Conservation (phyloP, 768 basidiomycete species). For the Tubosaeta brunneosetosa region DNA sequence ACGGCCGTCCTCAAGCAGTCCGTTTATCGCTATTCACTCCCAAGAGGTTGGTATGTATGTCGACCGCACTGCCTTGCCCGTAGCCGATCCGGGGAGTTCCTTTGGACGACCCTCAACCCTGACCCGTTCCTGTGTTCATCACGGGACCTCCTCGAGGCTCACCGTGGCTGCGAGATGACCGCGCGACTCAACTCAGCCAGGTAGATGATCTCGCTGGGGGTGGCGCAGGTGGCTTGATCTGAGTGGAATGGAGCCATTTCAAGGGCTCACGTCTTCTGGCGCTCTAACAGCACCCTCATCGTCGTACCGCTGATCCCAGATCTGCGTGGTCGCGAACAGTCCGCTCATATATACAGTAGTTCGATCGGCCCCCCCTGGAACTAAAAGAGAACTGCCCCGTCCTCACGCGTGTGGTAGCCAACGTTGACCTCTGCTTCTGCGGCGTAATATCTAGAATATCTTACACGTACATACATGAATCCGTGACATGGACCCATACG, state of each 20-base stretch:
- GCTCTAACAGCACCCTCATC: background rate
- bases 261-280: too few species aligned
- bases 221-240: too few species aligned
- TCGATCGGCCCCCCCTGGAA: too few species aligned
- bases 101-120: slow-evolving; percentile 18
- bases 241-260: too few species aligned
- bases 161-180: slow-evolving; percentile 25
- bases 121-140: slow-evolving; percentile 24
- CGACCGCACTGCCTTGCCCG: slow-evolving; percentile 1
- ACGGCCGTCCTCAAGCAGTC: slow-evolving; percentile 12
- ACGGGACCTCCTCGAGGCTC: slow-evolving; percentile 30
- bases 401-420: too few species aligned
- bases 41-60: too few species aligned
- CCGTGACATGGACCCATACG: too few species aligned
- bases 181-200: slow-evolving; percentile 15
- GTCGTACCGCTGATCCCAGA: background rate
- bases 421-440: too few species aligned
- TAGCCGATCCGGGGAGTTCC: slow-evolving; percentile 21
- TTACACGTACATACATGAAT: too few species aligned
- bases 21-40: slow-evolving; percentile 3
- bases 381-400: too few species aligned
- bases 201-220: background rate
- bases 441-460: too few species aligned
- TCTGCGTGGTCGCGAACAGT: slow-evolving; percentile 1
- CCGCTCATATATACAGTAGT: background rate